phyloP scores from a whole-genome alignment of 176 grass and related monocot species.

The Eragrostis nindensis region DNA sequence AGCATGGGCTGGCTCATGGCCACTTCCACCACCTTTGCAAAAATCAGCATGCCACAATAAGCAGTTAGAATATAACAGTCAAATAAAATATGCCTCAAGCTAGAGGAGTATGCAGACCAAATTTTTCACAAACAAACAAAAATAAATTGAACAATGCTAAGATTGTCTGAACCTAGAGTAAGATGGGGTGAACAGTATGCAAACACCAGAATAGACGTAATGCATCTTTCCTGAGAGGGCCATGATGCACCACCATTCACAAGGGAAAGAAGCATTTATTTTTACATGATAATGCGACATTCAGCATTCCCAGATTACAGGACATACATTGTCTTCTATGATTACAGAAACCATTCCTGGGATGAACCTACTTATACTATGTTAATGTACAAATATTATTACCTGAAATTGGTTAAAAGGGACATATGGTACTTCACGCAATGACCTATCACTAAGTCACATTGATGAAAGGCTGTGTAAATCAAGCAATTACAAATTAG shows the following conservation, averaged over 20 bases:
- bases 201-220: constrained; percentile 1
- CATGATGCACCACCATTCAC: constrained; percentile 13
- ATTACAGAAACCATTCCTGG: not conserved
- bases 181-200: not conserved
- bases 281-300: constrained; percentile 20
- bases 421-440: not conserved
- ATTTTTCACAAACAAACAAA: not conserved
- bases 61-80: not conserved
- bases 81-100: constrained; percentile 11
- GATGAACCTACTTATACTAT: constrained; percentile 1
- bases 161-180: not conserved
- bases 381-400: not conserved
- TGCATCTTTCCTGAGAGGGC: not conserved
- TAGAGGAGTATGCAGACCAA: not conserved
- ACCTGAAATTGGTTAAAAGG: not conserved
- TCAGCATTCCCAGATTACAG: not conserved
- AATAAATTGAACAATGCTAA: not conserved
- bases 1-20: constrained; percentile 96
- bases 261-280: constrained; percentile 22
- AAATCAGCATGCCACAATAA: constrained; percentile 35
- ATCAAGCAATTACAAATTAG: not conserved
- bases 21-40: constrained; percentile 88
- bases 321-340: not conserved
- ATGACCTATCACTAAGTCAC: not conserved
- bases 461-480: not conserved